Base-by-base conservation (phyloP, 2,329 filamentous ascomycete species). In the Gnomoniopsis sp. region DNA sequence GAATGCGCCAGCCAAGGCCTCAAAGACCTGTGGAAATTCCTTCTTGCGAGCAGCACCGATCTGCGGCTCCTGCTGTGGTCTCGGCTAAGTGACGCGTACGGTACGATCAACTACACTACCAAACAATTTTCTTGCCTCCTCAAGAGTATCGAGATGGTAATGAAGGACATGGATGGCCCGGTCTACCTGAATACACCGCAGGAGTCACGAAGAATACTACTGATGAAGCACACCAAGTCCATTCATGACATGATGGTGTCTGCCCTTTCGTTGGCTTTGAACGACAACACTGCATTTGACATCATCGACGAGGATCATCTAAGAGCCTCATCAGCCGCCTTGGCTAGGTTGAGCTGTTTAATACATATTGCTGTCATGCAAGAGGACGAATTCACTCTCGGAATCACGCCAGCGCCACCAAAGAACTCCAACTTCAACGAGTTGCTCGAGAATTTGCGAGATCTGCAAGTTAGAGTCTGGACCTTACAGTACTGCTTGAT, bases 51-150 rank as follows among this genome's bases (percentile, higher is more conserved):
- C 47, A 91, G 88, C 68, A 89, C 92, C 1, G 91, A 93, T 55
- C 77, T 98, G 53, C 87, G 91, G 38, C 77, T 98, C 1, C 92
- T 95, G 63, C 79, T 99, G 1, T 99, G 95, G 95, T 88, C 89
- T 62, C 87, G 91, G 53, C 81, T 99, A n/a, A 88, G 91, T 41
- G 89, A 95, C 63, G 93, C 95, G 0, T 99, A 99, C 68, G 82
- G 87, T 54, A 84, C 83, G 8, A 96, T 99, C 61, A 84, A 89
- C 8, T 96, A 97, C 67, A 77, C 85, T 0, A 92, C 93, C 0
- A 97, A 96, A 71, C 87, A 95, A 15, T 86, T 97, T 33, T 96
- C 90, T 0, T 98, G 93, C 72, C 85, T 90, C 61, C 78, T 99
- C 33, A 88, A 89, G 65, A 91, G 90, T 64, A 90, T 98, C 50